These are phyloP conservation scores for Forsythia viridissima DNA, from an alignment of 257 asterid species.

Conservation along the genomic window DNA sequence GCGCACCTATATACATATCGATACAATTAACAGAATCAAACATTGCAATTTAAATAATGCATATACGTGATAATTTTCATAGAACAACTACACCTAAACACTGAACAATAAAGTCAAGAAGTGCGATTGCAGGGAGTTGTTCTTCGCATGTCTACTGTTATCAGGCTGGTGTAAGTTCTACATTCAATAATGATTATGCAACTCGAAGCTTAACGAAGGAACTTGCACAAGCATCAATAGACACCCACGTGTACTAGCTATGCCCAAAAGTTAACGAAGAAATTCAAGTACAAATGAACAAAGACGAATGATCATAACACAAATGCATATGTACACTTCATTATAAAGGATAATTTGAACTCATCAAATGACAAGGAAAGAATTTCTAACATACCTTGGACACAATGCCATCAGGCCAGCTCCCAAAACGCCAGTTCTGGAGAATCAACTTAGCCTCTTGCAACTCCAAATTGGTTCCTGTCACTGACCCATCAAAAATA, in stretches of 20 bases:
- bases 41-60: not conserved
- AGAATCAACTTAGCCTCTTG: constrained; percentile 74
- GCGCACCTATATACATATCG: constrained; percentile 55
- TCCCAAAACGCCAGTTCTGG: constrained; percentile 90
- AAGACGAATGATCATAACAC: not conserved
- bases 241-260: not conserved
- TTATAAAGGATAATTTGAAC: no score
- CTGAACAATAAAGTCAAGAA: no score
- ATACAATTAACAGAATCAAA: not conserved
- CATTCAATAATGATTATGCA: not conserved
- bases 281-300: not conserved
- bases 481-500: constrained; percentile 85
- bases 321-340: no score
- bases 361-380: no score
- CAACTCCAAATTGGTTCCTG: constrained; percentile 76
- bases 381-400: constrained; percentile 53
- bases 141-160: no score
- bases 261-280: no score
- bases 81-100: no score
- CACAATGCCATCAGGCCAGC: constrained; percentile 83
- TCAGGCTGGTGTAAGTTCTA: no score
- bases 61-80: no score
- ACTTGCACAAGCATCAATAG: not conserved
- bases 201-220: not conserved
- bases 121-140: no score